Conservation (phyloP, 2,329 filamentous ascomycete species). For the Ophiostoma montium region DNA sequence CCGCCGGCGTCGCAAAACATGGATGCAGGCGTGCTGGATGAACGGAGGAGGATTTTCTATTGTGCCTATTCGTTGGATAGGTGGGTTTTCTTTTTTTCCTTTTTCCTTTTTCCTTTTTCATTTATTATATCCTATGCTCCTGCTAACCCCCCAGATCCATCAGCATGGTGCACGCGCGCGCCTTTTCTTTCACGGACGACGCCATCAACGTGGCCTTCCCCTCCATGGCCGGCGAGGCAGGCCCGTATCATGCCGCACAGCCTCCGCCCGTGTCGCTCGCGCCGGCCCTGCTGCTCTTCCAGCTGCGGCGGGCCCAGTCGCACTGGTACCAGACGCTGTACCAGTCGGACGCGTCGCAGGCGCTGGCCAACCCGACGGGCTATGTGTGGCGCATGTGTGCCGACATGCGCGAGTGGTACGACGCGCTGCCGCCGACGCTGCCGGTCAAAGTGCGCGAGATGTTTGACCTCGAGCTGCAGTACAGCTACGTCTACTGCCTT, state of each 20-base stretch:
- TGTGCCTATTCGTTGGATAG: slow-evolving; percentile 82
- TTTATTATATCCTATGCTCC: too few relatives aligned
- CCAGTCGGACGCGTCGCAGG: slow-evolving; percentile 52
- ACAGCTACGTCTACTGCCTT: slow-evolving; percentile 81
- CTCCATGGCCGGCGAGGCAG: slow-evolving; percentile 26
- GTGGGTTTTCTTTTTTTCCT: slow-evolving; percentile 29
- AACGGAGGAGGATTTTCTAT: slow-evolving; percentile 74
- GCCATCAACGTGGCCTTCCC: slow-evolving; percentile 72
- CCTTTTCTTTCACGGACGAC: slow-evolving; percentile 89
- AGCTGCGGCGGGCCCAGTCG: slow-evolving; percentile 74
- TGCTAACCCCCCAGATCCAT: slow-evolving; percentile 45
- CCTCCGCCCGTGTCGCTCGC: slow-evolving; percentile 20
- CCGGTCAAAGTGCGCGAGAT: slow-evolving; percentile 54
- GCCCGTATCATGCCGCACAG: slow-evolving; percentile 24
- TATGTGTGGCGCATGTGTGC: slow-evolving; percentile 66
- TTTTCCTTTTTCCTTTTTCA: neutral
- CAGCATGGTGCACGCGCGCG: slow-evolving; percentile 72
- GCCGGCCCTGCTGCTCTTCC: slow-evolving; percentile 62
- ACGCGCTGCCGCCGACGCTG: slow-evolving; percentile 54
- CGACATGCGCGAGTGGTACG: slow-evolving; percentile 68
- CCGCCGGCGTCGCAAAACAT: slow-evolving; percentile 56
- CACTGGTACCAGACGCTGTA: slow-evolving; percentile 82
- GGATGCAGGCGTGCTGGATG: slow-evolving; percentile 56
- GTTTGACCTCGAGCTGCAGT: slow-evolving; percentile 78
- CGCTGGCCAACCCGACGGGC: slow-evolving; percentile 52